Percentiles rank a stretch among this genome's conserved stretches.
Conservation (phyloP, 768 basidiomycete species). For the Lactarius hengduanensis region DNA sequence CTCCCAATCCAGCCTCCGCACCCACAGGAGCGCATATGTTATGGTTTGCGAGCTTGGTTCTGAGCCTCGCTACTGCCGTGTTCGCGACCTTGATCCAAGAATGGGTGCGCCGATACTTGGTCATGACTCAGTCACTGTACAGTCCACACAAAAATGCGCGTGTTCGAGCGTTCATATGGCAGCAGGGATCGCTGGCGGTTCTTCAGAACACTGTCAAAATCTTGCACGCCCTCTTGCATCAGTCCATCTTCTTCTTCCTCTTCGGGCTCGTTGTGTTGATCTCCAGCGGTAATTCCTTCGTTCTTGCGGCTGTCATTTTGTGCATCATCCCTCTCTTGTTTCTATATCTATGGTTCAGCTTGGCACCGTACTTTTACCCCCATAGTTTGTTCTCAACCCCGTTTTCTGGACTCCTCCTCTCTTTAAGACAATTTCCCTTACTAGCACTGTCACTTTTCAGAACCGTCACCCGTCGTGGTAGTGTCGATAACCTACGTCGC, state of each 20-base stretch:
- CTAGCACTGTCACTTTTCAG: neutral
- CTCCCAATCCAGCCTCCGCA: neutral
- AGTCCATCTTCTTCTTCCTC: conserved; percentile 13
- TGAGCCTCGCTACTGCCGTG: neutral
- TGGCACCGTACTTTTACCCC: conserved; percentile 3
- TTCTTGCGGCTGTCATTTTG: neutral
- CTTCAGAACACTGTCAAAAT: conserved; percentile 4
- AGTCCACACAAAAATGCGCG: neutral
- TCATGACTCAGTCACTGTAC: conserved; percentile 3
- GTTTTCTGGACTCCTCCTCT: conserved; percentile 8
- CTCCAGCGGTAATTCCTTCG: neutral
- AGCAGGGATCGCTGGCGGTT: neutral
- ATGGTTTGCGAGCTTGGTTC: neutral
- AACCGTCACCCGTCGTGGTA: neutral
- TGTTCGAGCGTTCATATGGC: neutral
- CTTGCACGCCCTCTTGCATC: conserved; percentile 2
- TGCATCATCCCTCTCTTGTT: neutral
- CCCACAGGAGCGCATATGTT: neutral
- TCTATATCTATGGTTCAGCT: conserved; percentile 9
- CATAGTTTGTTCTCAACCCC: conserved; percentile 16
- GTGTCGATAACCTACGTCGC: neutral
- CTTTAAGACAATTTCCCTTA: neutral
- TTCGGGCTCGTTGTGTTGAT: neutral
- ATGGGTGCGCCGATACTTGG: conserved; percentile 1
- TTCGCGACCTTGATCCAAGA: conserved; percentile 1